Evolutionary conservation across 306 rosid species (phyloP).

Genomic region (Rosa chinensis): DNA sequence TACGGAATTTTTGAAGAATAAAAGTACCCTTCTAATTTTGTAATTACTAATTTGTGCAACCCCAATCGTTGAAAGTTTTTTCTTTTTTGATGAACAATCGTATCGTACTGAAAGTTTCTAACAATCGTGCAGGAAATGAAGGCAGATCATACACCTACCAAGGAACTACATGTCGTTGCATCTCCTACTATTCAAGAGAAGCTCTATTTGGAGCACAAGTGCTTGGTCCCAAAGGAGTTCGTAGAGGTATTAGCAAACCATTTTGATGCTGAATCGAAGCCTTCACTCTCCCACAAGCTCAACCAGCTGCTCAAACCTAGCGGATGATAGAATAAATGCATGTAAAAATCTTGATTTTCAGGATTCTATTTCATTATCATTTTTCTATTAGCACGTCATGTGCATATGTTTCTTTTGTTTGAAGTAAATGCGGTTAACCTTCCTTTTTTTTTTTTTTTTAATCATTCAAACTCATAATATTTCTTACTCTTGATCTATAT

Average conservation of each 20-base stretch:
- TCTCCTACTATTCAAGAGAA: slow-evolving; percentile 59
- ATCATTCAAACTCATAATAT: background rate
- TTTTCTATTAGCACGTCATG: background rate
- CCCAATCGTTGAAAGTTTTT: background rate
- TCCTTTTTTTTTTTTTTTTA: no score
- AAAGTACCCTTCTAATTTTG: background rate
- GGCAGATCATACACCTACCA: background rate
- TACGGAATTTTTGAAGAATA: background rate
- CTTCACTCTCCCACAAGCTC: slow-evolving; percentile 41
- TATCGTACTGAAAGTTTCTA: background rate
- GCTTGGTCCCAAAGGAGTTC: slow-evolving; percentile 50
- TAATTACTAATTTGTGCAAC: background rate
- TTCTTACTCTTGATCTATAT: background rate
- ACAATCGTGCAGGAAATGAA: slow-evolving; percentile 9
- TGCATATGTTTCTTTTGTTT: background rate
- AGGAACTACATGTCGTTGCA: slow-evolving; percentile 32
- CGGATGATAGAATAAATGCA: background rate
- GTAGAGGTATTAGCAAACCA: slow-evolving; percentile 32
- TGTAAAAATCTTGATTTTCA: background rate
- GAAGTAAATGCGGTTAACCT: background rate
- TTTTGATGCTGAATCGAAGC: slow-evolving; percentile 29
- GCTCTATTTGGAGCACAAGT: slow-evolving; percentile 47
- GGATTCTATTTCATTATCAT: background rate
- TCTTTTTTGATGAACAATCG: no score
- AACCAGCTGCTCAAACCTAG: slow-evolving; percentile 16